A percentile compares a stretch with the other conserved stretches of the same genome.
Evolutionary conservation across 2,329 filamentous ascomycete genomes (phyloP).

Genomic region (Zymoseptoria tritici): DNA sequence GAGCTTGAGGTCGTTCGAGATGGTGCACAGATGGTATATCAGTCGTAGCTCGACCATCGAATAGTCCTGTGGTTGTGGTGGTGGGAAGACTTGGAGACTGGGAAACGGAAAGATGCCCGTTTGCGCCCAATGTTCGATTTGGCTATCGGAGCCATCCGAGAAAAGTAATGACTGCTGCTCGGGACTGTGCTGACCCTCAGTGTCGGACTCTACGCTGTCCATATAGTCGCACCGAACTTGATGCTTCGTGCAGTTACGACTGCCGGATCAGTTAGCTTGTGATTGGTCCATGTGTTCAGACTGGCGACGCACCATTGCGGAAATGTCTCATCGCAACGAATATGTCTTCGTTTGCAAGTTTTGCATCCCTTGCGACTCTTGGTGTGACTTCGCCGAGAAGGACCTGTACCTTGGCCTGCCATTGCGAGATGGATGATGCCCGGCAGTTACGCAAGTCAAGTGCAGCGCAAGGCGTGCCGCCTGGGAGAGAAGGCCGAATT

Average conservation of each 20-base stretch:
- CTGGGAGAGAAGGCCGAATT: neutral
- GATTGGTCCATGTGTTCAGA: neutral
- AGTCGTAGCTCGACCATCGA: slow-evolving; percentile 73
- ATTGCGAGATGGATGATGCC: slow-evolving; percentile 42
- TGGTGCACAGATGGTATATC: slow-evolving; percentile 81
- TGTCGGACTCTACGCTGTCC: slow-evolving; percentile 65
- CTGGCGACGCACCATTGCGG: slow-evolving; percentile 72
- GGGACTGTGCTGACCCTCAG: slow-evolving; percentile 46
- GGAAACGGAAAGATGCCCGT: slow-evolving; percentile 82
- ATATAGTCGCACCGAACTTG: slow-evolving; percentile 98
- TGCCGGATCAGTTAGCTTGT: slow-evolving; percentile 32
- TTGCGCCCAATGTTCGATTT: slow-evolving; percentile 74
- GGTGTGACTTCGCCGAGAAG: slow-evolving; percentile 85
- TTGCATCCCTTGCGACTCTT: slow-evolving; percentile 98
- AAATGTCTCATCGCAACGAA: slow-evolving; percentile 94
- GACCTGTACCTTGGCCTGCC: slow-evolving; percentile 91
- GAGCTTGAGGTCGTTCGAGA: slow-evolving; percentile 74
- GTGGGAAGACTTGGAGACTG: slow-evolving; percentile 67
- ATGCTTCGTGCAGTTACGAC: slow-evolving; percentile 97
- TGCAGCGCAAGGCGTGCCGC: neutral
- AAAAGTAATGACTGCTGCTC: slow-evolving; percentile 64
- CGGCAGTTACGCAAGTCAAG: neutral
- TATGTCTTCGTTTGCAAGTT: slow-evolving; percentile 95
- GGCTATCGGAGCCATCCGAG: slow-evolving; percentile 75
- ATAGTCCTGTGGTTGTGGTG: slow-evolving; percentile 64